Evolutionary conservation across 169 alveolate species (phyloP).

Genomic region (Blepharisma undulans): DNA sequence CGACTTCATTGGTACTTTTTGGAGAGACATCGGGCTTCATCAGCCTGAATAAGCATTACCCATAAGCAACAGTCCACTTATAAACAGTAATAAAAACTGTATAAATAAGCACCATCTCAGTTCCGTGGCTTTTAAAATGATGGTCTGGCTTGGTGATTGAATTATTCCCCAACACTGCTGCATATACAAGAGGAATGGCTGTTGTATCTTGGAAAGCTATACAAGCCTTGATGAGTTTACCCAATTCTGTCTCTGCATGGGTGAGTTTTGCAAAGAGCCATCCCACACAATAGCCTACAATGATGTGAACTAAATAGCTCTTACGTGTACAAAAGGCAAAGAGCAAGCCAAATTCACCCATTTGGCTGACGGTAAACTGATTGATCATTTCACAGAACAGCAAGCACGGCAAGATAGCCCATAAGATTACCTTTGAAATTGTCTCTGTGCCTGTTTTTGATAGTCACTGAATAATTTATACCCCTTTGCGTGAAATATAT

Average conservation of each 20-base stretch:
- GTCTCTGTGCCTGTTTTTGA: not conserved
- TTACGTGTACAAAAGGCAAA: not conserved
- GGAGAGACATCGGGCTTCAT: not conserved
- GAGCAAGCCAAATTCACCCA: not conserved
- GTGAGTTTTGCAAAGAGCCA: not conserved
- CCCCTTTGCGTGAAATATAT: not conserved
- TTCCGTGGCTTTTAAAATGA: not conserved
- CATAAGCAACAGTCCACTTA: slow-evolving; percentile 26
- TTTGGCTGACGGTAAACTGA: not conserved
- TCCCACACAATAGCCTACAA: not conserved
- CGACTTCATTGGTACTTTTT: not conserved
- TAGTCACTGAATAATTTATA: not conserved
- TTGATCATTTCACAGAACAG: slow-evolving; percentile 21
- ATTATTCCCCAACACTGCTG: not conserved
- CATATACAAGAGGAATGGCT: slow-evolving; percentile 17
- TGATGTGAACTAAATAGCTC: not conserved
- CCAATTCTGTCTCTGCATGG: not conserved
- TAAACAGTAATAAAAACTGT: slow-evolving; percentile 27
- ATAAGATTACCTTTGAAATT: not conserved
- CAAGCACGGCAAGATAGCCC: not conserved
- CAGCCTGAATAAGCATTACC: not conserved
- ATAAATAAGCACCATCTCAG: not conserved
- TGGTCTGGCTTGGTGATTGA: not conserved
- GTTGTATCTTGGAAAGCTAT: slow-evolving; percentile 21
- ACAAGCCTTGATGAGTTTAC: not conserved